Evolutionary conservation across 345 rosid genomes (phyloP).

Genomic region (Acer saccharum): DNA sequence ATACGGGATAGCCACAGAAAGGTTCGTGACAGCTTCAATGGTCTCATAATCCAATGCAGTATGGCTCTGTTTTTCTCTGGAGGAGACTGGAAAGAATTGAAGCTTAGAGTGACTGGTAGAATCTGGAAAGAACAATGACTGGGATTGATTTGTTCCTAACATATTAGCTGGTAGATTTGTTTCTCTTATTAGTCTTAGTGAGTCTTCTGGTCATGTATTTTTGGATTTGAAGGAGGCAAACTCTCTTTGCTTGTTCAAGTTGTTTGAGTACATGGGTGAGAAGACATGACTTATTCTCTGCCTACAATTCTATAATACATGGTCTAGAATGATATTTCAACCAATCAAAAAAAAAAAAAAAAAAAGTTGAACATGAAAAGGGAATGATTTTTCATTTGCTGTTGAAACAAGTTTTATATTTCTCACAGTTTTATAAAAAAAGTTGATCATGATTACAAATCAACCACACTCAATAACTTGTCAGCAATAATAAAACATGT

Average conservation of each 20-base stretch:
- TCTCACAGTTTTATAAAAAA: no score
- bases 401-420: no score
- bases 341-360: no score
- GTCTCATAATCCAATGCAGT: conserved; percentile 75
- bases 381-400: no score
- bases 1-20: conserved; percentile 73
- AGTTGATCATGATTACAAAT: no score
- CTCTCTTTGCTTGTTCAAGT: conserved; percentile 55
- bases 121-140: conserved; percentile 73
- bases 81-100: conserved; percentile 74
- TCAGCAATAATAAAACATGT: no score
- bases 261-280: conserved; percentile 35
- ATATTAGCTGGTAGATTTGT: conserved; percentile 10
- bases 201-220: conserved; percentile 41
- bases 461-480: no score
- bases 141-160: not conserved
- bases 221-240: conserved; percentile 39
- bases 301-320: not conserved
- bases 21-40: conserved; percentile 82
- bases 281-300: conserved; percentile 17
- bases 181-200: conserved; percentile 11
- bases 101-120: conserved; percentile 79
- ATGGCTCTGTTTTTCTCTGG: conserved; percentile 87
- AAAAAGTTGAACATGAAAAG: no score
- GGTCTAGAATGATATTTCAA: no score